phyloP scores from a whole-genome alignment of 768 basidiomycete species.

The Candolleomyces aberdarensis region DNA sequence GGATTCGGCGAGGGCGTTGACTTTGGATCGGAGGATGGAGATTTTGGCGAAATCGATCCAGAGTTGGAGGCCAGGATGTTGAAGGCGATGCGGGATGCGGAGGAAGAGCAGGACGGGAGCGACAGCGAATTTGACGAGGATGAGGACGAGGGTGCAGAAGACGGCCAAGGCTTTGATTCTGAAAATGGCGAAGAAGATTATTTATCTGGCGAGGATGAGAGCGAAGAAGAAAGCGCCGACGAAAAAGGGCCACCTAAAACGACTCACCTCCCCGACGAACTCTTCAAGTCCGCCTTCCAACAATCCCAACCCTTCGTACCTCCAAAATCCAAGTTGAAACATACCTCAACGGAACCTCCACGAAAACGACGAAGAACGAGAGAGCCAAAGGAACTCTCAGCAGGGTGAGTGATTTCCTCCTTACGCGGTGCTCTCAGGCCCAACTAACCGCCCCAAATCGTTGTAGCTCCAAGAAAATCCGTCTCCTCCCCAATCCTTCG shows the following conservation, averaged over 20 bases:
- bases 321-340: conserved; percentile 22
- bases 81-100: background rate
- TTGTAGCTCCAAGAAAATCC: conserved; percentile 50
- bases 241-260: background rate
- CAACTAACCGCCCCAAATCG: conserved; percentile 1
- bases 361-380: conserved; percentile 18
- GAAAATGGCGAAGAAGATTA: background rate
- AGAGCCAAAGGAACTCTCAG: conserved; percentile 49
- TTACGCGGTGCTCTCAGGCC: background rate
- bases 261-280: conserved; percentile 62
- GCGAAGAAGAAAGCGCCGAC: background rate
- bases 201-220: background rate
- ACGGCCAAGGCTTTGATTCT: background rate
- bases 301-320: conserved; percentile 11
- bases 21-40: background rate
- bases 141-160: background rate
- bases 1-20: background rate
- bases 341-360: background rate
- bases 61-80: background rate
- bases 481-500: conserved; percentile 35
- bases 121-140: background rate
- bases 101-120: background rate
- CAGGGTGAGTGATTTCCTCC: conserved; percentile 45
- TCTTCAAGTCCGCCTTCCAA: conserved; percentile 55
- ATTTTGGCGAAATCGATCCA: background rate